A percentile compares a stretch with the other conserved stretches of the same genome.
These are phyloP conservation scores for Ramularia endophylla DNA, from an alignment of 2,329 filamentous ascomycete species.

Conservation along the genomic window DNA sequence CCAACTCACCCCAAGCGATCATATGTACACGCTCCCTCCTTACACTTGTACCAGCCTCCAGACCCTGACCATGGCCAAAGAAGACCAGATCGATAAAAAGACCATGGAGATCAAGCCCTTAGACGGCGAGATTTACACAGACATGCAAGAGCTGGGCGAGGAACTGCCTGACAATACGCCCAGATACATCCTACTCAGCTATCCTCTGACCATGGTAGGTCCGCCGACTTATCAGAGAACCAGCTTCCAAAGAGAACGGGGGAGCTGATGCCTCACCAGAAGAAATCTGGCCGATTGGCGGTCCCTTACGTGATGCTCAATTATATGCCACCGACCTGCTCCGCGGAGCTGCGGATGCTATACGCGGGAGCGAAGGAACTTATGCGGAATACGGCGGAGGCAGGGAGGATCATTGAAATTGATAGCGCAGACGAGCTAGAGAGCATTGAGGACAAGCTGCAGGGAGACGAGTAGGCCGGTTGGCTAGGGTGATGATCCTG, in stretches of 20 bases:
- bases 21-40: constrained; percentile 66
- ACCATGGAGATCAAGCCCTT: constrained; percentile 82
- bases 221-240: constrained; percentile 4
- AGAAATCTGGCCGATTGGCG: constrained; percentile 76
- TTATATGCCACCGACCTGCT: constrained; percentile 90
- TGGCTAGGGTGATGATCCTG: no score
- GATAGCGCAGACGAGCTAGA: constrained; percentile 73
- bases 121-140: constrained; percentile 73
- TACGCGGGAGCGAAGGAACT: constrained; percentile 95
- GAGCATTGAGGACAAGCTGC: constrained; percentile 66
- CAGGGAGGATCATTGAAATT: constrained; percentile 81
- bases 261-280: not conserved
- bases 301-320: constrained; percentile 94
- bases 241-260: not conserved
- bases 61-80: constrained; percentile 13
- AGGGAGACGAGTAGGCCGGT: constrained; percentile 35
- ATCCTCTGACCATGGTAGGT: constrained; percentile 77
- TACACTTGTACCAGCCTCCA: constrained; percentile 4
- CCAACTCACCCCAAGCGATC: constrained; percentile 79
- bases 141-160: constrained; percentile 73
- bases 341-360: constrained; percentile 79
- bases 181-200: constrained; percentile 82
- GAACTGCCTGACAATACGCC: constrained; percentile 91
- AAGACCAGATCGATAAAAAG: constrained; percentile 85
- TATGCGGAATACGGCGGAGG: constrained; percentile 88